Base-by-base conservation (phyloP, 345 rosid species). In the Hibiscus mutabilis region DNA sequence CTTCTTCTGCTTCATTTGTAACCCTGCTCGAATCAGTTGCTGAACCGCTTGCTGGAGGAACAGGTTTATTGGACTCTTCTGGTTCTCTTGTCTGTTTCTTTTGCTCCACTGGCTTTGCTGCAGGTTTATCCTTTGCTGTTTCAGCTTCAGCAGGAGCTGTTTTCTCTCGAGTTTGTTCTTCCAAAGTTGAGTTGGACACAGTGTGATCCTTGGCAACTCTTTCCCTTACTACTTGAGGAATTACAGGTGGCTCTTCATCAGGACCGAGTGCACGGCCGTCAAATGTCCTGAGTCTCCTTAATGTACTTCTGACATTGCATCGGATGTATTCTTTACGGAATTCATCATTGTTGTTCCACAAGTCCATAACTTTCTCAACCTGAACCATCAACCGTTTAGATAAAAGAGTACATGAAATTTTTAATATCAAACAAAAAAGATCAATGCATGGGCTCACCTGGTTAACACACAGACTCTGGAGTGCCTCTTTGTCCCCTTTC, bases 251-350 rank as follows among this genome's bases (percentile, higher is more conserved):
- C 63, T 80, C 86, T 80, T 93, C 98, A 74, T 87, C 84, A 57
- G 88, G 94, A 71, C 98, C 98, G 52, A 87, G 88, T 60, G 94
- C 79, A 60, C 97, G 93, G 49, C 97, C 97, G 74, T 92, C 97
- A 44, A 80, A 69, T 21, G 95, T 93, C 80, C 82, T 85, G 66
- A 93, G 68, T 82, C 97, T 90, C 85, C 86, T 82, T 5, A 81
- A 37, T 29, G 93, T 93, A 73, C 89, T 85, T 70, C 82, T 85
- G 4, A 77, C 49, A 71, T 89, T 93, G 85, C 83, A 78, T 46
- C 79, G 88, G 72, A 80, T 57, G 70, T 93, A 93, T 55, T 89
- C 84, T 53, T 69, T 82, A 57, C 97, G 88, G 76, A 89, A 93
- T 75, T 86, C 93, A 16, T 78, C 88, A 31, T 81, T 73, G 52